phyloP scores from a whole-genome alignment of 805 yeast species.

The Spathaspora arborariae region DNA sequence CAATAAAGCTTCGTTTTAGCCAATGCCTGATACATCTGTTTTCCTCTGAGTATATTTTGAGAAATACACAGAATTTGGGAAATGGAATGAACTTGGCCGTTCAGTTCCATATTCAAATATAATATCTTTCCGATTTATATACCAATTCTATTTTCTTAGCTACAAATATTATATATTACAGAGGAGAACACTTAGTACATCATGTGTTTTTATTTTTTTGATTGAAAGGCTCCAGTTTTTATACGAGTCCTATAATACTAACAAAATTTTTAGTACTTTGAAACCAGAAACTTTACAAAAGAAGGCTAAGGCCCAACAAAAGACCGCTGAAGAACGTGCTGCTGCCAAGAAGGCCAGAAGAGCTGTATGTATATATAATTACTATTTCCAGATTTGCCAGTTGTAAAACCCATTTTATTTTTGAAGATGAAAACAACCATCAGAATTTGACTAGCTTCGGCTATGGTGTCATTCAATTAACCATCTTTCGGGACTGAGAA shows the following conservation, averaged over 20 bases:
- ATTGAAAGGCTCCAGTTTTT: not conserved
- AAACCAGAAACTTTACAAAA: slow-evolving; percentile 85
- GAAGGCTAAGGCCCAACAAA: slow-evolving; percentile 75
- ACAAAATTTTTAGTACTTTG: slow-evolving; percentile 35
- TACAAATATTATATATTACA: slow-evolving; percentile 5
- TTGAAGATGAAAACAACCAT: slow-evolving; percentile 53
- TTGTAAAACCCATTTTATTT: slow-evolving; percentile 11
- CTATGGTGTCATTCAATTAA: slow-evolving; percentile 72
- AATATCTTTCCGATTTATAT: slow-evolving; percentile 20
- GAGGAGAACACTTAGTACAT: slow-evolving; percentile 8
- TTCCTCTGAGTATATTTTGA: slow-evolving; percentile 34
- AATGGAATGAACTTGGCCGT: slow-evolving; percentile 37
- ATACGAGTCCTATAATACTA: slow-evolving; percentile 7
- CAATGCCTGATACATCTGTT: slow-evolving; percentile 43
- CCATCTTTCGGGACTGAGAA: slow-evolving; percentile 86
- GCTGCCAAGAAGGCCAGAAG: slow-evolving; percentile 76
- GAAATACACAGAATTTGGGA: slow-evolving; percentile 18
- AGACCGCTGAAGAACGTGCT: slow-evolving; percentile 72
- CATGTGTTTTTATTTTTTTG: slow-evolving; percentile 1
- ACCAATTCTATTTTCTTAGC: slow-evolving; percentile 10
- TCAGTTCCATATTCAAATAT: slow-evolving; percentile 27
- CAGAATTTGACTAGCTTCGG: slow-evolving; percentile 61
- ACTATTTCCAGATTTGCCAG: not conserved
- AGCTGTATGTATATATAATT: slow-evolving; percentile 60
- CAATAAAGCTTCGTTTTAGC: slow-evolving; percentile 26